Conservation (phyloP, 805 yeast genomes). For the Maudiozyma barnettii region DNA sequence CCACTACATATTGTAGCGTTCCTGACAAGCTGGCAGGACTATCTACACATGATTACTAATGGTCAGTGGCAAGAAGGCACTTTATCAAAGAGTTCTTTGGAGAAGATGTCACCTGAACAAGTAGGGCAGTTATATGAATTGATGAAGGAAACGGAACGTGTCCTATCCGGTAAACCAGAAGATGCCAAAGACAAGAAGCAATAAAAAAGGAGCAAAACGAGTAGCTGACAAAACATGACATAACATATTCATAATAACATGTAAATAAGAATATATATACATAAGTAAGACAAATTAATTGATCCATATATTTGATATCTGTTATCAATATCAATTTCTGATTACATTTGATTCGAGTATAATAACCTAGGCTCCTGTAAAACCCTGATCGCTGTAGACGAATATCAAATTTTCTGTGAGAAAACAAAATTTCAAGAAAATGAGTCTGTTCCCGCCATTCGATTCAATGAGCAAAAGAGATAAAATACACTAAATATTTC, state of each 20-base stretch:
- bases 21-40: conserved; percentile 89
- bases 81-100: conserved; percentile 55
- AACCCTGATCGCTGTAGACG: not conserved
- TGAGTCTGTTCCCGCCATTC: not conserved
- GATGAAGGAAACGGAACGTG: conserved; percentile 53
- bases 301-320: too few relatives aligned
- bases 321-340: too few relatives aligned
- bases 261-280: too few relatives aligned
- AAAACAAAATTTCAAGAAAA: not conserved
- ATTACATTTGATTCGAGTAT: too few relatives aligned
- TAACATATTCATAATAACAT: too few relatives aligned
- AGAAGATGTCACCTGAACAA: conserved; percentile 86
- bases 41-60: conserved; percentile 47
- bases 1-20: conserved; percentile 93
- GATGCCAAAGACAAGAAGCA: not conserved
- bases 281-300: too few relatives aligned
- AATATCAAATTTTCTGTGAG: not conserved
- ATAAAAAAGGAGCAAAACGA: not conserved
- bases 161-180: not conserved
- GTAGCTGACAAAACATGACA: too few relatives aligned
- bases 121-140: conserved; percentile 71
- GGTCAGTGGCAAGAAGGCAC: conserved; percentile 57
- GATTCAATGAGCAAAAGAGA: too few relatives aligned
- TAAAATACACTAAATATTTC: not conserved
- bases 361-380: too few relatives aligned